Evolutionary conservation across 331 rosid genomes (phyloP).

Genomic region (Spiraea crenata): DNA sequence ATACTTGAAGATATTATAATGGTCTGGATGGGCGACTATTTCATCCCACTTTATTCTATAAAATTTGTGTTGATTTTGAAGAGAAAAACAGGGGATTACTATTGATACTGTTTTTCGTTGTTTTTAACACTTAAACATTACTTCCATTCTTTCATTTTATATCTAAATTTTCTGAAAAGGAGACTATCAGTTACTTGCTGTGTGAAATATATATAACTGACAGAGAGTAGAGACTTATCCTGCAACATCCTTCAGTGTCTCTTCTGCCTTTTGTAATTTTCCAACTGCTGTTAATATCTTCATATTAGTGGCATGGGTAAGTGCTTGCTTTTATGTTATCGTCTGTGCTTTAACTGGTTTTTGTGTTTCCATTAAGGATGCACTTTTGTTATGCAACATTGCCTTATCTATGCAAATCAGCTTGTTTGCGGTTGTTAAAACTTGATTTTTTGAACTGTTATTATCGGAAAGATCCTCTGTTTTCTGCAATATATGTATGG

Average conservation of each 20-base stretch:
- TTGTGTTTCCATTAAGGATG: background rate
- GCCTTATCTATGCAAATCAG: background rate
- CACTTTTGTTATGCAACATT: background rate
- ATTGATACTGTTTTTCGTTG: too few relatives aligned
- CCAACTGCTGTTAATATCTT: background rate
- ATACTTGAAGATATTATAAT: background rate
- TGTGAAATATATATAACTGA: background rate
- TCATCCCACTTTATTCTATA: background rate
- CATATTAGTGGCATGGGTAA: background rate
- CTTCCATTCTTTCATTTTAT: background rate
- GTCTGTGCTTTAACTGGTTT: background rate
- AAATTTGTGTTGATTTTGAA: too few relatives aligned
- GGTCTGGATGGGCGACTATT: background rate
- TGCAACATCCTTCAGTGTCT: background rate
- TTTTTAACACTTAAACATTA: background rate
- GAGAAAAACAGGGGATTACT: too few relatives aligned
- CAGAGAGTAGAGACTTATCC: background rate
- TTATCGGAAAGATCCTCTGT: background rate
- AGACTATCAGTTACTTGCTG: background rate
- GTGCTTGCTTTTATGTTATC: background rate
- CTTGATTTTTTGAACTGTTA: background rate
- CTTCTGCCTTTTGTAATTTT: background rate
- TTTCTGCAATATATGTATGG: background rate
- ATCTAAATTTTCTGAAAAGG: background rate
- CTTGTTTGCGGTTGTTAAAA: slow-evolving; percentile 3